Percentiles rank a stretch among this genome's conserved stretches.
These are phyloP conservation scores for Globisporangium okanoganense DNA, from an alignment of 352 stramenopile genomes.

Conservation along the genomic window DNA sequence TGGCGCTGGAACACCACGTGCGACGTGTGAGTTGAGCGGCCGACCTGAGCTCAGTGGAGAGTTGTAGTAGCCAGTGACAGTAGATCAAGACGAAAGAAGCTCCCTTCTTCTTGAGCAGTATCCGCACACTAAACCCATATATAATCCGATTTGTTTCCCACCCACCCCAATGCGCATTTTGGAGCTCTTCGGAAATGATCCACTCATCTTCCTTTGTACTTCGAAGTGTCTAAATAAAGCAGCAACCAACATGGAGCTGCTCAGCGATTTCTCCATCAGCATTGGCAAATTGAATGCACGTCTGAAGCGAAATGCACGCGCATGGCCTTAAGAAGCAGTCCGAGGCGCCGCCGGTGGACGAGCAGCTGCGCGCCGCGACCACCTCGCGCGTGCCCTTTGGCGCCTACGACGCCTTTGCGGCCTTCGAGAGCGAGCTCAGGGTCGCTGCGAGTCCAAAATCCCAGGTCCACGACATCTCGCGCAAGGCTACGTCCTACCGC, in stretches of 20 bases:
- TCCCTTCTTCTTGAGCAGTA: neutral
- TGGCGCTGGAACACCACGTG: constrained; percentile 84
- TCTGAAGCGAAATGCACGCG: neutral
- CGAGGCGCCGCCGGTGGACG: neutral
- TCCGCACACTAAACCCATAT: neutral
- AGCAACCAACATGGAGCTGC: neutral
- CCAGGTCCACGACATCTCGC: constrained; percentile 4
- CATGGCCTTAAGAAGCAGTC: neutral
- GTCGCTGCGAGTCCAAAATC: neutral
- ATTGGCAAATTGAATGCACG: neutral
- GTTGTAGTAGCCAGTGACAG: neutral
- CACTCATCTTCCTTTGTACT: neutral
- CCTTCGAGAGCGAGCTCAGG: constrained; percentile 8
- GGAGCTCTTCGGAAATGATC: neutral
- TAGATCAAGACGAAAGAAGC: neutral
- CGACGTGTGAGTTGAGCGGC: constrained; percentile 59
- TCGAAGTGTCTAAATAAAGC: constrained; percentile 1
- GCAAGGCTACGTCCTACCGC: constrained; percentile 17
- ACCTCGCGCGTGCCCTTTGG: constrained; percentile 9
- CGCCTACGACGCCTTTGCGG: constrained; percentile 4
- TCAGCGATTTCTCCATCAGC: neutral
- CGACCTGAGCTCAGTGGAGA: neutral
- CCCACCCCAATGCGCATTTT: neutral
- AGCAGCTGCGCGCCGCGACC: constrained; percentile 8
- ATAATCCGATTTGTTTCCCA: neutral